A percentile compares a stretch with the other conserved stretches of the same genome.
Evolutionary conservation across 306 rosid species (phyloP).

Genomic region (Canavalia ensiformis): DNA sequence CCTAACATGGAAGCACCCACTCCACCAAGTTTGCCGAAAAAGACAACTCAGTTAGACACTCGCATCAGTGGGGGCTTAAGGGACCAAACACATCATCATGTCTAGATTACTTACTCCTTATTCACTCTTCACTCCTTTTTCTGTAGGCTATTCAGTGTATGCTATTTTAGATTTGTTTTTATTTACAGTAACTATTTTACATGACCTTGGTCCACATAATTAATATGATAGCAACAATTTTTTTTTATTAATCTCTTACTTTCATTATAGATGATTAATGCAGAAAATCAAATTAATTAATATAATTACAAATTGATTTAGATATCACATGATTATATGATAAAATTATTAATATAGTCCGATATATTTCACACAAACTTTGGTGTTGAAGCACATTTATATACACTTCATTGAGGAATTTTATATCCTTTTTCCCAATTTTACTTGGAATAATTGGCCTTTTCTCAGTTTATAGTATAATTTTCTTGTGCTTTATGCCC

Average conservation of each 20-base stretch:
- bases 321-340: not conserved
- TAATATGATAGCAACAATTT: not conserved
- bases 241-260: not conserved
- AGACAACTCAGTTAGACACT: not conserved
- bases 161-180: conserved; percentile 4
- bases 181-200: not conserved
- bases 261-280: not conserved
- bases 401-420: not conserved
- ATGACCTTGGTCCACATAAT: not conserved
- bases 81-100: conserved; percentile 1
- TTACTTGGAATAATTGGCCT: not conserved
- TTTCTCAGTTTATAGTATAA: not conserved
- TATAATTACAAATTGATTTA: not conserved
- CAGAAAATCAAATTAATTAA: not conserved
- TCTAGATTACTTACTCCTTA: not conserved
- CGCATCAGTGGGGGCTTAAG: not conserved
- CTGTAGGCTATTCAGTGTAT: not conserved
- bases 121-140: not conserved
- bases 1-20: conserved; percentile 6
- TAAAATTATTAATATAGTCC: not conserved
- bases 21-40: conserved; percentile 9
- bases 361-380: not conserved
- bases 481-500: not conserved
- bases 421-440: not conserved
- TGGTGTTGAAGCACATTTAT: not conserved